Percentiles rank a stretch among this genome's conserved stretches.
Conservation (phyloP, 148 eudicot species). For the Agrostemma githago region DNA sequence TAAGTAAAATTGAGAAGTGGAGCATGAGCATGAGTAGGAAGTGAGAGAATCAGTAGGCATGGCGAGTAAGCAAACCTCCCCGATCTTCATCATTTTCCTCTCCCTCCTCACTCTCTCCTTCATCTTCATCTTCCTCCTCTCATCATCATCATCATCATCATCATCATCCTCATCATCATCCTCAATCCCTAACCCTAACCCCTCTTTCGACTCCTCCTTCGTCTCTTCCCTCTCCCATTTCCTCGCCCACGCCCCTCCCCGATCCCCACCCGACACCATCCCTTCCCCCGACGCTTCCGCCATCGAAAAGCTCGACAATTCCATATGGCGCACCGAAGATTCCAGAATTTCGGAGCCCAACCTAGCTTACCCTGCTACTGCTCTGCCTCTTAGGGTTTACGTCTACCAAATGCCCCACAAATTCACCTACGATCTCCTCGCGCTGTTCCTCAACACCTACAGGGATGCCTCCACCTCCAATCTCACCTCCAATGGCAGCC, state of each 20-base stretch:
- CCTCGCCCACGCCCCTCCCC: conserved; percentile 32
- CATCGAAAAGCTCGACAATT: conserved; percentile 46
- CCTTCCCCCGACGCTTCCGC: not conserved
- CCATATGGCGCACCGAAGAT: conserved; percentile 46
- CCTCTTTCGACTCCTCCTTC: conserved; percentile 69
- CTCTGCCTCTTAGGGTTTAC: conserved; percentile 62
- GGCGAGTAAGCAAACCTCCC: conserved; percentile 68
- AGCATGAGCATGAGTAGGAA: no score
- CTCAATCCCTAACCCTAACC: conserved; percentile 28
- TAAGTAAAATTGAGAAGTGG: no score
- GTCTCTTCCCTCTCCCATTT: conserved; percentile 69
- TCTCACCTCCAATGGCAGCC: conserved; percentile 92
- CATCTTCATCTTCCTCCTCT: conserved; percentile 46
- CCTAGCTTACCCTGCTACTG: conserved; percentile 19
- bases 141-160: conserved; percentile 7
- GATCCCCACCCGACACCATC: conserved; percentile 35
- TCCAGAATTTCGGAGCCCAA: conserved; percentile 28
- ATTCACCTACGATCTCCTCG: conserved; percentile 77
- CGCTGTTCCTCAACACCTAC: conserved; percentile 58
- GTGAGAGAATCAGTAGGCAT: conserved; percentile 1
- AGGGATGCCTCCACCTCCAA: conserved; percentile 57
- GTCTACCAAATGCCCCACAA: conserved; percentile 93
- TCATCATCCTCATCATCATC: conserved; percentile 11
- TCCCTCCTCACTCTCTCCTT: conserved; percentile 43
- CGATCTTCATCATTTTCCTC: conserved; percentile 37